These are phyloP conservation scores for Boletus huronensis DNA, from an alignment of 768 basidiomycete species.

Conservation along the genomic window DNA sequence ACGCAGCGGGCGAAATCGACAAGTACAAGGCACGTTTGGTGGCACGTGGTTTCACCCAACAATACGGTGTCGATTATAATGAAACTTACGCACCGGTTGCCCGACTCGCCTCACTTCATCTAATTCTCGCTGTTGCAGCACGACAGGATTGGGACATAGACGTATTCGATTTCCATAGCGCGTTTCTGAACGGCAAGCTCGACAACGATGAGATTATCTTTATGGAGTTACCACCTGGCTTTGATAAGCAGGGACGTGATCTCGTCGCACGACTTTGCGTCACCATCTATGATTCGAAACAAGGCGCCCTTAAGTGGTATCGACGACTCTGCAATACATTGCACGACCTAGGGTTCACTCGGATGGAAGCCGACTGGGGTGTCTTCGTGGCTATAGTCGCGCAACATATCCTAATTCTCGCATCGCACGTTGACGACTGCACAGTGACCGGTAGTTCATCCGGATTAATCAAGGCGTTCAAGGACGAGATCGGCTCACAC, in stretches of 20 bases:
- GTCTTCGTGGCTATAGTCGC: accelerated
- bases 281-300: not conserved
- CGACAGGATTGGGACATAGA: not conserved
- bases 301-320: not conserved
- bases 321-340: accelerated
- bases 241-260: not conserved
- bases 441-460: not conserved
- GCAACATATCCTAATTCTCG: accelerated
- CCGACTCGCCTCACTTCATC: accelerated
- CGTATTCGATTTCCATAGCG: not conserved
- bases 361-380: not conserved
- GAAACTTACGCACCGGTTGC: not conserved
- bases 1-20: not conserved
- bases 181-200: not conserved
- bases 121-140: not conserved
- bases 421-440: not conserved
- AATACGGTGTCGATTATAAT: not conserved
- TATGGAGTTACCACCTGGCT: not conserved
- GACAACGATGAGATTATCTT: not conserved
- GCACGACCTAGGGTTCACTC: accelerated
- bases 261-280: accelerated
- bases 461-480: accelerated
- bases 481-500: not conserved
- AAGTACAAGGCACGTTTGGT: not conserved
- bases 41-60: not conserved